phyloP scores from a whole-genome alignment of 2,329 filamentous ascomycete species.

The Sclerotinia glacialis region DNA sequence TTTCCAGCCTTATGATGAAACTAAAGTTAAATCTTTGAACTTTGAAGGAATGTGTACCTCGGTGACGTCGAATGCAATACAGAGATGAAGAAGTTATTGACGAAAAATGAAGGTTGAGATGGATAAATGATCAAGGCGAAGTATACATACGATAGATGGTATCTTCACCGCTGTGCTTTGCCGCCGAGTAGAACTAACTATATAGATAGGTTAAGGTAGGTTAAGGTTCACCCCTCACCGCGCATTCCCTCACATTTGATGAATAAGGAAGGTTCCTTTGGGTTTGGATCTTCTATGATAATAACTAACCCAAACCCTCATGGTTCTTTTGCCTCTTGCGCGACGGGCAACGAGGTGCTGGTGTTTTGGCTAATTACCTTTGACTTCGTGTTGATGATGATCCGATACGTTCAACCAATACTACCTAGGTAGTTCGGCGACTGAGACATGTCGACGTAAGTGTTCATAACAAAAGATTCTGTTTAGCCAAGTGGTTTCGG shows the following conservation, averaged over 20 bases:
- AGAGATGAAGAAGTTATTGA: background rate
- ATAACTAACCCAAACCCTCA: too few species aligned
- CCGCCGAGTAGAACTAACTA: background rate
- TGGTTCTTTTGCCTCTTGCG: too few species aligned
- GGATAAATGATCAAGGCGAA: background rate
- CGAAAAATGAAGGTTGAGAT: background rate
- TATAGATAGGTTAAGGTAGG: background rate
- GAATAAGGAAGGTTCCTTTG: background rate
- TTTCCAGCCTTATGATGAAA: constrained; percentile 8
- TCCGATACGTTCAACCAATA: too few species aligned
- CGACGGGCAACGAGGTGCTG: too few species aligned
- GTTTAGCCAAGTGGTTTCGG: background rate
- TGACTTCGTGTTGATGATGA: too few species aligned
- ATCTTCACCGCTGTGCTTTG: background rate
- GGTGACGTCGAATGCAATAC: background rate
- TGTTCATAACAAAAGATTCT: too few species aligned
- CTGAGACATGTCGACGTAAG: too few species aligned
- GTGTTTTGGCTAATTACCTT: too few species aligned
- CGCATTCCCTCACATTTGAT: background rate
- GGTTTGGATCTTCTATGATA: too few species aligned
- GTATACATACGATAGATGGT: background rate
- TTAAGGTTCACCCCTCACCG: background rate
- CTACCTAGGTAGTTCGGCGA: too few species aligned
- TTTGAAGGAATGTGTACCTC: background rate
- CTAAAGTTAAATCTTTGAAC: background rate